phyloP scores from a whole-genome alignment of 2,329 filamentous ascomycete species.

The Fusarium algeriense region DNA sequence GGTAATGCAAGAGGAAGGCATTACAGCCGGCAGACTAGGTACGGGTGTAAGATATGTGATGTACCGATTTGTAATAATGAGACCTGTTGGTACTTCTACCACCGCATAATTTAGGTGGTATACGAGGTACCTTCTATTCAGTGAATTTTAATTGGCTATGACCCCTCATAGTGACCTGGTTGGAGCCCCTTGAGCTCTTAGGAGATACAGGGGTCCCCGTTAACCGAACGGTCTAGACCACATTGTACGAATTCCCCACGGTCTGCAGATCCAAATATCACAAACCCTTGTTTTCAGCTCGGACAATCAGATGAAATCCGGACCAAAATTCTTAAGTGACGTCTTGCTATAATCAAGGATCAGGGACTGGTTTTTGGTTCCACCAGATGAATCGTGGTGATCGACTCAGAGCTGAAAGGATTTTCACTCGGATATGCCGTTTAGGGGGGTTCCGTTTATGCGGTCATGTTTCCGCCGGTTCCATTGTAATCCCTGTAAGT shows the following conservation, averaged over 20 bases:
- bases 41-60: no score
- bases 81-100: no score
- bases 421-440: constrained; percentile 12
- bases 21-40: no score
- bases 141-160: no score
- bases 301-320: neutral
- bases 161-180: no score
- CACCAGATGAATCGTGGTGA: neutral
- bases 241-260: neutral
- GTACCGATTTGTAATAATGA: no score
- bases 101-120: no score
- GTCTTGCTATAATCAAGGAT: neutral
- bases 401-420: neutral
- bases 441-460: constrained; percentile 8
- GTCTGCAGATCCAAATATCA: constrained; percentile 9
- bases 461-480: neutral
- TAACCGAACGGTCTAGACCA: neutral
- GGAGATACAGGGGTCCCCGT: constrained; percentile 8
- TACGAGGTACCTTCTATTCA: no score
- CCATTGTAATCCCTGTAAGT: neutral
- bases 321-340: neutral
- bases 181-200: no score
- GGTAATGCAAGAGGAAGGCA: no score
- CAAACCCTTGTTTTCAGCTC: constrained; percentile 8
- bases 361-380: neutral